These are phyloP conservation scores for Amphicarpaea edgeworthii DNA, from an alignment of 306 rosid genomes.

Conservation along the genomic window DNA sequence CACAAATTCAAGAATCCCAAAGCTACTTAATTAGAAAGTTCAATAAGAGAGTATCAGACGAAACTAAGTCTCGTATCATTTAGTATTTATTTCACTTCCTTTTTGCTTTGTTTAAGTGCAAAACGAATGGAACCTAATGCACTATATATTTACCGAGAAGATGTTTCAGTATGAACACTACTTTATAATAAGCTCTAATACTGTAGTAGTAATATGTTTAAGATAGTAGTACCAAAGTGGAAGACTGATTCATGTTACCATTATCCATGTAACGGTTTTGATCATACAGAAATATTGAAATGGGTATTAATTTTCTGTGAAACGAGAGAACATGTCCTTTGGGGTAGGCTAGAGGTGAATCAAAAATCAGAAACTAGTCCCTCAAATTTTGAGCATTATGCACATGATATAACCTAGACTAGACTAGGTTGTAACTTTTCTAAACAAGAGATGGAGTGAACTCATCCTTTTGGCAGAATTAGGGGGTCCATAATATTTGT, in stretches of 20 bases:
- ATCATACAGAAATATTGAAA: not conserved
- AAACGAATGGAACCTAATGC: too few relatives aligned
- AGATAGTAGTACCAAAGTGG: not conserved
- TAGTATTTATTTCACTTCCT: too few relatives aligned
- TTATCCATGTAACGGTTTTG: not conserved
- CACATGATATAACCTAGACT: not conserved
- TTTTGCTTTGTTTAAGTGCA: too few relatives aligned
- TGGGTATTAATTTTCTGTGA: not conserved
- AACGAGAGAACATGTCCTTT: not conserved
- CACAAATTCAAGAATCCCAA: not conserved
- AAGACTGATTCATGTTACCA: not conserved
- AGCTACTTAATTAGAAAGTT: not conserved
- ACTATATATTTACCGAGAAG: not conserved
- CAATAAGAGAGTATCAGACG: not conserved
- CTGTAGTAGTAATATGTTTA: not conserved
- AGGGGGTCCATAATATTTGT: conserved; percentile 14
- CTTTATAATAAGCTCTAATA: not conserved
- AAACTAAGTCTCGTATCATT: too few relatives aligned
- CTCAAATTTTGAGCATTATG: not conserved
- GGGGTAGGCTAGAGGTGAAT: not conserved
- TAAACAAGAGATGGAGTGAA: not conserved
- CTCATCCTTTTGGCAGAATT: not conserved
- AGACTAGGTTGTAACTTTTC: not conserved
- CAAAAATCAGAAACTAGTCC: not conserved
- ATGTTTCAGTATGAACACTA: not conserved